Evolutionary conservation across 164 flowering plant species (phyloP).

Genomic region (Macadamia tetraphylla): DNA sequence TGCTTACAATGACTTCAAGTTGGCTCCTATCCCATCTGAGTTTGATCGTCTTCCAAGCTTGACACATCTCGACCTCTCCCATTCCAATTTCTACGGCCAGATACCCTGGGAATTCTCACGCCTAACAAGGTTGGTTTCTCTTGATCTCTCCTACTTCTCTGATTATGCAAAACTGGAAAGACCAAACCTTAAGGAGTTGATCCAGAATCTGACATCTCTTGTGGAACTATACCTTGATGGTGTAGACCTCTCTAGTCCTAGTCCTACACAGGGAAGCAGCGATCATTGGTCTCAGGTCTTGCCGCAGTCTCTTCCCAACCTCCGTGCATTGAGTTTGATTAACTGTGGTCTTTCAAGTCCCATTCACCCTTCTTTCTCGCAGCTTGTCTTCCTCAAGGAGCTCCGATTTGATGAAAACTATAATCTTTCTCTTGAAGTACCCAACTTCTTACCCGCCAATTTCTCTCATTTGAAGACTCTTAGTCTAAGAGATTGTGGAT

Average conservation of each 20-base stretch:
- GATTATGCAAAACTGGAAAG: no score
- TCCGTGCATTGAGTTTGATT: background rate
- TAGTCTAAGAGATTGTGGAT: background rate
- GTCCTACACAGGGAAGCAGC: background rate
- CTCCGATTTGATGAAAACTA: no score
- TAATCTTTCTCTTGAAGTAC: no score
- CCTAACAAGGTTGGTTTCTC: conserved; percentile 19
- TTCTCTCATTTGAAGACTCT: conserved; percentile 13
- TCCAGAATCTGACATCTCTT: no score
- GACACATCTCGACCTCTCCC: conserved; percentile 19
- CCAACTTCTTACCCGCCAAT: conserved; percentile 2
- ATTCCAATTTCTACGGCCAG: conserved; percentile 19
- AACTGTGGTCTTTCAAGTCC: conserved; percentile 1
- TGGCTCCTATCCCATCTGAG: conserved; percentile 17
- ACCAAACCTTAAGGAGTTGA: no score
- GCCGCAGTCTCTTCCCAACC: background rate
- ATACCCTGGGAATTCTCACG: conserved; percentile 8
- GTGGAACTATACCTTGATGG: conserved; percentile 12
- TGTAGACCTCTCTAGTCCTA: background rate
- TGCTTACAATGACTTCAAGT: no score
- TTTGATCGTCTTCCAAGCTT: conserved; percentile 14
- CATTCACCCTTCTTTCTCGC: background rate
- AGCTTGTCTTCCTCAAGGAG: background rate
- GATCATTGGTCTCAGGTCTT: background rate
- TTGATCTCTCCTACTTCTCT: conserved; percentile 13